Evolutionary conservation across 1,284 basidiomycete genomes (phyloP).

Genomic region (Ustilago hordei): DNA sequence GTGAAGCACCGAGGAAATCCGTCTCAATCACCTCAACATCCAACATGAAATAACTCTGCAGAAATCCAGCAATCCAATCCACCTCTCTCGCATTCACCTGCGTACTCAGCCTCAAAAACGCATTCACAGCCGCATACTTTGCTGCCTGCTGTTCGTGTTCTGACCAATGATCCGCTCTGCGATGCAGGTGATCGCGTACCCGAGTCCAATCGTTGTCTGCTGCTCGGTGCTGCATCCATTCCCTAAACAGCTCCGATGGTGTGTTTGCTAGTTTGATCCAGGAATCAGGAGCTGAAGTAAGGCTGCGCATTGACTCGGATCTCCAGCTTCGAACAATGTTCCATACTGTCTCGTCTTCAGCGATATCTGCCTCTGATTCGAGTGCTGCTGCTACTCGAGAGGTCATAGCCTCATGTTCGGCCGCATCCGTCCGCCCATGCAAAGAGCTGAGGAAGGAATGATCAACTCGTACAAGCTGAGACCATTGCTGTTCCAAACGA

Average conservation of each 20-base stretch:
- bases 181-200: neutral
- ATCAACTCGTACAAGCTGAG: slow-evolving; percentile 14
- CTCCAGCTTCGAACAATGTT: slow-evolving; percentile 18
- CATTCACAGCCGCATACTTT: slow-evolving; percentile 50
- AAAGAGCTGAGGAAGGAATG: slow-evolving; percentile 24
- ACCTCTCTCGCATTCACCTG: slow-evolving; percentile 29
- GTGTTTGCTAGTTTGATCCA: neutral
- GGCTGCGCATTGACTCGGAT: slow-evolving; percentile 13
- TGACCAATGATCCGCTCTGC: slow-evolving; percentile 33
- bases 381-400: slow-evolving; percentile 2
- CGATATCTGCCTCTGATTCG: neutral
- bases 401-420: slow-evolving; percentile 8
- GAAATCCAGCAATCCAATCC: slow-evolving; percentile 41
- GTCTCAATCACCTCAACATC: slow-evolving; percentile 37
- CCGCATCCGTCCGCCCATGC: slow-evolving; percentile 13
- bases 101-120: slow-evolving; percentile 34
- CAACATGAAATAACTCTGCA: slow-evolving; percentile 44
- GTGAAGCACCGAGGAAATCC: slow-evolving; percentile 28
- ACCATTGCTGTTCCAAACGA: slow-evolving; percentile 20
- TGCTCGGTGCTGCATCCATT: slow-evolving; percentile 13
- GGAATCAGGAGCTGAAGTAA: neutral
- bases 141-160: slow-evolving; percentile 42
- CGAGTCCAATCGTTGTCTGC: slow-evolving; percentile 35
- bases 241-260: neutral
- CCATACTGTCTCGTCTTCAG: slow-evolving; percentile 33